Evolutionary conservation across 2,329 filamentous ascomycete genomes (phyloP), one percentile per base, ranked within the genome.

Genomic region (Penicillium crustosum): DNA sequence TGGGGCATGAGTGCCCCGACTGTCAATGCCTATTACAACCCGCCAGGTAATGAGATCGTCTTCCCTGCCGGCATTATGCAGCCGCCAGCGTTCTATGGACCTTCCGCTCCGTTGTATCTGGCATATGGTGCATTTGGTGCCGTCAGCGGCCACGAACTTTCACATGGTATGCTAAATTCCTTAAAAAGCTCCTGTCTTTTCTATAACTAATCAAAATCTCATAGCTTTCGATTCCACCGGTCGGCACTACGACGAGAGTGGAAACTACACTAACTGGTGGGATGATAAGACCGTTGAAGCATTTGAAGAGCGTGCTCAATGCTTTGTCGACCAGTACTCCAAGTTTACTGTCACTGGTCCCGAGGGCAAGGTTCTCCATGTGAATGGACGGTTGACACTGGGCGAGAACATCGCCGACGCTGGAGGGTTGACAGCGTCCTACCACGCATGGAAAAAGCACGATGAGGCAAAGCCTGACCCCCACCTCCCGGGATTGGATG

Each of bases 361-460:
- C 12, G 79, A 86, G 38, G 83, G 78, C 1, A 81, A 84, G 60
- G 77, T 80, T 4, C 75, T 88, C 0, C 82, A 86, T 59, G 82
- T 89, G 55, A 86, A 88, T 58, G 88, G 87, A 10, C 77, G 76
- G 25, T 76, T 85, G 15, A 90, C 87, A 0, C 75, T 89, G 2
- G 85, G 83, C 21, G 88, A 90, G 74, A 90, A 90, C 67, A 87
- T 90, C 66, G 87, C 87, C 1, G 88, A 90, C 70, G 85, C 87
- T 0, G 87, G 87, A 17, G 88, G 88, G 15, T 69, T 90, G 0
- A 79, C 81, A 8, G 83, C 86, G 0, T 79, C 86, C 0, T 90
- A 84, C 68, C 77, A 81, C 25, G 86, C 87, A 0, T 91, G 88
- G 87, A 82, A 86, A 69, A 82, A 81, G 61, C 80, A 81, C 12